Evolutionary conservation across 2,329 filamentous ascomycete genomes (phyloP).

Genomic region (Talaromyces sp.): DNA sequence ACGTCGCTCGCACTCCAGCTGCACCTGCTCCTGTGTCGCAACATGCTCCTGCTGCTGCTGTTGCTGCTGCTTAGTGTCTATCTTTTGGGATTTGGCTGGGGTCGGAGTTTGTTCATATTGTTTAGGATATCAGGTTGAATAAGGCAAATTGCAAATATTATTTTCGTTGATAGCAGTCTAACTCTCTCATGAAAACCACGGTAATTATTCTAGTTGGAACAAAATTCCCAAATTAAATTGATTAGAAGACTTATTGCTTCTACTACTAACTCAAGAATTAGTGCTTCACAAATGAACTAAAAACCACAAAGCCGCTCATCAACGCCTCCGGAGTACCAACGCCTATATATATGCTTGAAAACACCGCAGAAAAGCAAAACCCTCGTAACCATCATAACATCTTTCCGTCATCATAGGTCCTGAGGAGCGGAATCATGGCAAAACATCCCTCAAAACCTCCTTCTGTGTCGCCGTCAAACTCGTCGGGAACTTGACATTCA

Average conservation of each 20-base stretch:
- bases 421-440: slow-evolving; percentile 44
- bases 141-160: neutral
- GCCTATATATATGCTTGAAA: slow-evolving; percentile 1
- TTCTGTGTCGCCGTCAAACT: slow-evolving; percentile 75
- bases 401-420: neutral
- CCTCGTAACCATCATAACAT: neutral
- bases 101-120: neutral
- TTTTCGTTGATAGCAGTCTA: neutral
- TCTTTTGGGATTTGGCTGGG: neutral
- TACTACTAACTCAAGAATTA: neutral
- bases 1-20: slow-evolving; percentile 35
- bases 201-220: too few species aligned
- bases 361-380: neutral
- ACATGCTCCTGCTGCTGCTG: slow-evolving; percentile 15
- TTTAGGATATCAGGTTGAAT: neutral
- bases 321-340: neutral
- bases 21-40: slow-evolving; percentile 26
- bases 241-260: neutral
- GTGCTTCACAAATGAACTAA: neutral
- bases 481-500: slow-evolving; percentile 89
- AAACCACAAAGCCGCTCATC: neutral
- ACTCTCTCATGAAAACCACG: neutral
- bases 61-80: slow-evolving; percentile 10
- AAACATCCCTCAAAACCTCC: slow-evolving; percentile 71
- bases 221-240: neutral